Evolutionary conservation across 1,139 yeast genomes (phyloP).

Genomic region (Blastobotrys serpentis): DNA sequence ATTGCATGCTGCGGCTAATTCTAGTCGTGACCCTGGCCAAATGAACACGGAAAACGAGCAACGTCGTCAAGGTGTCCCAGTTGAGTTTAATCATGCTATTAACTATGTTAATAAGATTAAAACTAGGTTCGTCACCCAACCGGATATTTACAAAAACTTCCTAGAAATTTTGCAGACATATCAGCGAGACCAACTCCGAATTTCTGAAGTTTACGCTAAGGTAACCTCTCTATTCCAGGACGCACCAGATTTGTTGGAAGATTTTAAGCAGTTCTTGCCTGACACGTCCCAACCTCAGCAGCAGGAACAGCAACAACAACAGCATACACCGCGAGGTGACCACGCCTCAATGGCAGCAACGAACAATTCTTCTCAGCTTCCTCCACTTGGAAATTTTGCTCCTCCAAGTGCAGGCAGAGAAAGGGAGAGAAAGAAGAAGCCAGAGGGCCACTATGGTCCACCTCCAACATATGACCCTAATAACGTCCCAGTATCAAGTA

Average conservation of each 20-base stretch:
- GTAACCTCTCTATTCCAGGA: slow-evolving; percentile 85
- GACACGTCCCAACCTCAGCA: slow-evolving; percentile 55
- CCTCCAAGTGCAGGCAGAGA: slow-evolving; percentile 50
- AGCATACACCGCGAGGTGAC: slow-evolving; percentile 32
- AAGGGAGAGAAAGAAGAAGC: slow-evolving; percentile 20
- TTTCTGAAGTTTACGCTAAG: slow-evolving; percentile 90
- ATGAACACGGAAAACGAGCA: slow-evolving; percentile 19
- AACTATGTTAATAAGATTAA: slow-evolving; percentile 94
- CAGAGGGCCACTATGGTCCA: slow-evolving; percentile 19
- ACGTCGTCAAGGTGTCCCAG: slow-evolving; percentile 63
- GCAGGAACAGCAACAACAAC: slow-evolving; percentile 34
- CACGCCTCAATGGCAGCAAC: slow-evolving; percentile 20
- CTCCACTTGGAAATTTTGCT: slow-evolving; percentile 95
- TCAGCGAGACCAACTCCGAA: slow-evolving; percentile 93
- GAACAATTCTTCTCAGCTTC: slow-evolving; percentile 43
- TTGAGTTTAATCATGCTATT: slow-evolving; percentile 95
- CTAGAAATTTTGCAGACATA: slow-evolving; percentile 93
- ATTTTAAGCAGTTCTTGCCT: slow-evolving; percentile 92
- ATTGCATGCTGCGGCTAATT: slow-evolving; percentile 44
- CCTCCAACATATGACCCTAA: slow-evolving; percentile 23
- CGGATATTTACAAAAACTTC: slow-evolving; percentile 92
- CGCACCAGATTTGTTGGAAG: slow-evolving; percentile 92
- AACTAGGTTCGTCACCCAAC: slow-evolving; percentile 89
- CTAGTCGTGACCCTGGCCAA: slow-evolving; percentile 24
- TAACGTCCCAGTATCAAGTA: slow-evolving; percentile 40